Evolutionary conservation across 495 filamentous ascomycete genomes (phyloP).

Genomic region (Polyplosphaeria fusca): DNA sequence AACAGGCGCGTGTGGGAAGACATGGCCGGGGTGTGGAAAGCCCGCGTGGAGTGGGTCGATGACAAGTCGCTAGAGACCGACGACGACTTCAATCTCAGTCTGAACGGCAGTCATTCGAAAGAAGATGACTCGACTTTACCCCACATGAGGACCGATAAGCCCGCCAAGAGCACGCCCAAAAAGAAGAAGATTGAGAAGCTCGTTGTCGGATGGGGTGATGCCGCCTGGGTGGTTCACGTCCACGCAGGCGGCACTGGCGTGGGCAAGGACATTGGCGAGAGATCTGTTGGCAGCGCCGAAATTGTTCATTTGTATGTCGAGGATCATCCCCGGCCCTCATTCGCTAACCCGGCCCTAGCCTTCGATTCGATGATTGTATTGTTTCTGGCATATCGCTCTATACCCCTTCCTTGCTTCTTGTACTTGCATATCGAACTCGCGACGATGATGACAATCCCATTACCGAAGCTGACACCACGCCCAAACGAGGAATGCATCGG

Average conservation of each 20-base stretch:
- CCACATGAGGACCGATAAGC: slow-evolving; percentile 18
- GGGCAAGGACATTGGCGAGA: slow-evolving; percentile 67
- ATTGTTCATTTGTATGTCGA: slow-evolving; percentile 83
- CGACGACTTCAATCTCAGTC: slow-evolving; percentile 49
- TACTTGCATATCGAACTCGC: slow-evolving; percentile 81
- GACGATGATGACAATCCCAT: slow-evolving; percentile 59
- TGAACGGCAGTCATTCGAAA: slow-evolving; percentile 38
- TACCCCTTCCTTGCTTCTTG: slow-evolving; percentile 82
- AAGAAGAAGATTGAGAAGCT: slow-evolving; percentile 65
- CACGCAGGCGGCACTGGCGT: slow-evolving; percentile 68
- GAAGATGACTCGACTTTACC: slow-evolving; percentile 25
- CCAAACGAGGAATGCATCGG: slow-evolving; percentile 58
- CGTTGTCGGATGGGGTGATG: slow-evolving; percentile 91
- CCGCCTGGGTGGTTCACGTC: slow-evolving; percentile 91
- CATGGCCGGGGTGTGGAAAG: slow-evolving; percentile 93
- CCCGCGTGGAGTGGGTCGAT: slow-evolving; percentile 86
- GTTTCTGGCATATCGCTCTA: slow-evolving; percentile 96
- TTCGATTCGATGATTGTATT: slow-evolving; percentile 85
- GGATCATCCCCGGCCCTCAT: not conserved
- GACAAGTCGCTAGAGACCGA: slow-evolving; percentile 66
- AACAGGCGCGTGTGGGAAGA: slow-evolving; percentile 82
- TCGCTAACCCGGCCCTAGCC: slow-evolving; percentile 52
- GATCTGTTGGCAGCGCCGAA: slow-evolving; percentile 74
- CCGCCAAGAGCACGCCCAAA: not conserved
- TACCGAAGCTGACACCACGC: slow-evolving; percentile 49